Evolutionary conservation across 2,329 filamentous ascomycete genomes (phyloP).

Genomic region (Geosmithia morbida): DNA sequence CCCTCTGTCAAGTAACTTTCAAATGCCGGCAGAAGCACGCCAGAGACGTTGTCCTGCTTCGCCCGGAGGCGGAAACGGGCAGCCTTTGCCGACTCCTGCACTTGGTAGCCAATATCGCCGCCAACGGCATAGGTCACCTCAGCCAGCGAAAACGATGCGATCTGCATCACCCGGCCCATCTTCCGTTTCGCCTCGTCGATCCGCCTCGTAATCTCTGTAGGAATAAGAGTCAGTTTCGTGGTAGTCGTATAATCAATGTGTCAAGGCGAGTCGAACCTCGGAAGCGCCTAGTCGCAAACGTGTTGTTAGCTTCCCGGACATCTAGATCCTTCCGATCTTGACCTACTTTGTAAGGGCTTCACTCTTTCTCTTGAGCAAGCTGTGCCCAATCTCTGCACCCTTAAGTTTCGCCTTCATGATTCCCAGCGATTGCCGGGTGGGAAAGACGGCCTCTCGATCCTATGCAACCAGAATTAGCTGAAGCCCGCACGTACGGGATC

Average conservation of each 20-base stretch:
- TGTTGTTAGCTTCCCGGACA: background rate
- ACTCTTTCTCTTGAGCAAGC: constrained; percentile 91
- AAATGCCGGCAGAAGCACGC: constrained; percentile 85
- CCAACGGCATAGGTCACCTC: constrained; percentile 97
- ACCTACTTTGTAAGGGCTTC: constrained; percentile 91
- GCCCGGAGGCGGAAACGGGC: constrained; percentile 87
- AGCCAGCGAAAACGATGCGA: constrained; percentile 91
- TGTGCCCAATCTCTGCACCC: constrained; percentile 82
- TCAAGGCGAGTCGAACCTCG: constrained; percentile 42
- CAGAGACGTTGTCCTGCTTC: constrained; percentile 96
- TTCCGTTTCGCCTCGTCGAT: constrained; percentile 99
- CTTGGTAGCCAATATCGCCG: constrained; percentile 90
- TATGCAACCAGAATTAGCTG: constrained; percentile 18
- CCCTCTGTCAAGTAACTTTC: constrained; percentile 82
- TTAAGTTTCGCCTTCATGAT: constrained; percentile 98
- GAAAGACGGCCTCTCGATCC: constrained; percentile 94
- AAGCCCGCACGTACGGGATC: background rate
- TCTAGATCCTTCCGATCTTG: background rate
- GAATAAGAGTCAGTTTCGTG: background rate
- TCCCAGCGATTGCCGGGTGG: constrained; percentile 90
- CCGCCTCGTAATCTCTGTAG: constrained; percentile 76
- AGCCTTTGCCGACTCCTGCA: constrained; percentile 88
- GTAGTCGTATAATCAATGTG: background rate
- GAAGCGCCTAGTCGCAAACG: constrained; percentile 51
- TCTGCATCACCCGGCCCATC: constrained; percentile 99